Percentiles rank a stretch among this genome's conserved stretches.
Conservation (phyloP, 2,329 filamentous ascomycete genomes). For the Trematosphaeria pertusa region DNA sequence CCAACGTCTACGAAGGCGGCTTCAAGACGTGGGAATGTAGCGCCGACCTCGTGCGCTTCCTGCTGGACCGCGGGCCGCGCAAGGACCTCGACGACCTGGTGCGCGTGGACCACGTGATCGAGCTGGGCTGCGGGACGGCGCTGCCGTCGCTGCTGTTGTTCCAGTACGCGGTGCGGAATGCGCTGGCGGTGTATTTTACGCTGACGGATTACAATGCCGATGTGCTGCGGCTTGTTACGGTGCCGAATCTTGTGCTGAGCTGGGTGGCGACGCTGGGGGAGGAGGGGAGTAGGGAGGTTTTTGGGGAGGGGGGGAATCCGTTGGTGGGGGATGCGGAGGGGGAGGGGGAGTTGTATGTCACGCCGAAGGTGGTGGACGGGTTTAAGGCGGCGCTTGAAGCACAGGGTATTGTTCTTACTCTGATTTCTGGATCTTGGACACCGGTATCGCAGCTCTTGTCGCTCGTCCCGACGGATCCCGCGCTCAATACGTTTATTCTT, state of each 20-base stretch:
- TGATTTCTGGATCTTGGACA: conserved; percentile 80
- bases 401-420: conserved; percentile 64
- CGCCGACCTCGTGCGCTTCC: conserved; percentile 75
- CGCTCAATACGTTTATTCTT: conserved; percentile 60
- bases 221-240: conserved; percentile 77
- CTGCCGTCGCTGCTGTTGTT: conserved; percentile 76
- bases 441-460: conserved; percentile 62
- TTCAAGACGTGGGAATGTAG: conserved; percentile 93
- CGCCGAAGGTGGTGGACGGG: conserved; percentile 61
- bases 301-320: neutral
- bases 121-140: conserved; percentile 80
- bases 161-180: conserved; percentile 62
- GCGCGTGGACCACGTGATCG: conserved; percentile 58
- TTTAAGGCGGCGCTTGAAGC: conserved; percentile 64
- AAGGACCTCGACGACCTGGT: conserved; percentile 58
- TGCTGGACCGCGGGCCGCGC: conserved; percentile 56
- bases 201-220: conserved; percentile 82
- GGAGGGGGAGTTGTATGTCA: conserved; percentile 68
- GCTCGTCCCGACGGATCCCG: conserved; percentile 56
- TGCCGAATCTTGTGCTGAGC: conserved; percentile 77
- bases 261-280: conserved; percentile 56
- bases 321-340: conserved; percentile 3
- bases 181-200: conserved; percentile 64
- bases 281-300: conserved; percentile 13
- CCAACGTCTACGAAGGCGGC: conserved; percentile 83